Percentiles rank a stretch among this genome's conserved stretches.
These are phyloP conservation scores for Zoysia pacifica DNA, from an alignment of 176 grass and related monocot species.

Conservation along the genomic window DNA sequence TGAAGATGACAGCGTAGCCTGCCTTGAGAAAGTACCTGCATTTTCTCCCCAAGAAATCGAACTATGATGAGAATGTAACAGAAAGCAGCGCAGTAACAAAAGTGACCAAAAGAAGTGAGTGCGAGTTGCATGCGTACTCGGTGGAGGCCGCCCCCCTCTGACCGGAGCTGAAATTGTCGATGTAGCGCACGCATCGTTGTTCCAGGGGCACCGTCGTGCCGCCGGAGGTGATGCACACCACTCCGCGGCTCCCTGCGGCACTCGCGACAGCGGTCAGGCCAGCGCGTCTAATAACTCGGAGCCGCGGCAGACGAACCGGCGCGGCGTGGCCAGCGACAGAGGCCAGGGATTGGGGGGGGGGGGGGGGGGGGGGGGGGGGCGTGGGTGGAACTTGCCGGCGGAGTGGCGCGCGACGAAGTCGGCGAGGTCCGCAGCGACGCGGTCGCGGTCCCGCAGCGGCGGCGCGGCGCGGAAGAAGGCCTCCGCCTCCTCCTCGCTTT, in stretches of 20 bases:
- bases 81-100: neutral
- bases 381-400: conserved; percentile 41
- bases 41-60: neutral
- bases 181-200: conserved; percentile 87
- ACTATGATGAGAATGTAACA: neutral
- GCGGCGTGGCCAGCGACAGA: no score
- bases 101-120: no score
- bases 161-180: conserved; percentile 92
- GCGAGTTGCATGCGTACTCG: conserved; percentile 41
- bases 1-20: conserved; percentile 73
- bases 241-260: conserved; percentile 33
- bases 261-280: neutral
- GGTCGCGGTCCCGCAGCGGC: conserved; percentile 36
- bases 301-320: neutral
- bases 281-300: neutral
- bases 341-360: neutral
- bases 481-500: conserved; percentile 21
- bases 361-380: no score
- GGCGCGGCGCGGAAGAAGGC: conserved; percentile 53
- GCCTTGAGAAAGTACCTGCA: conserved; percentile 79
- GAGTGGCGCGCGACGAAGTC: conserved; percentile 46
- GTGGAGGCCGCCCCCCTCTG: conserved; percentile 76
- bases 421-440: conserved; percentile 15
- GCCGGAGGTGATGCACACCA: conserved; percentile 86
- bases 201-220: conserved; percentile 93